phyloP scores from a whole-genome alignment of 345 rosid genomes.

The Gossypium stocksii region DNA sequence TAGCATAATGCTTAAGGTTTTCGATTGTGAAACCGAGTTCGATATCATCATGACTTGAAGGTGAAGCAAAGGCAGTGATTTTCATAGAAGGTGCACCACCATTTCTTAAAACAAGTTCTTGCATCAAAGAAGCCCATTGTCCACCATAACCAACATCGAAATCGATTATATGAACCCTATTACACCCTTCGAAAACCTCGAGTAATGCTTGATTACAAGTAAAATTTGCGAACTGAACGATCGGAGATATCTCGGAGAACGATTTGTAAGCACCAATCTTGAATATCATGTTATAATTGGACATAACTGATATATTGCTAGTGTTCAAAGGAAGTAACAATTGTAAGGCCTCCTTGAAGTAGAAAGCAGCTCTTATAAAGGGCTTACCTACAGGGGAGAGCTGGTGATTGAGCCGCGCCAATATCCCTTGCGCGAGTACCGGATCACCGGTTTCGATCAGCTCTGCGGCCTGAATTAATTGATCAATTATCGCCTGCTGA shows the following conservation, averaged over 20 bases:
- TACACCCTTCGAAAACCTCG: slow-evolving; percentile 56
- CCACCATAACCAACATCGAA: slow-evolving; percentile 87
- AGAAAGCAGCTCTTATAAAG: slow-evolving; percentile 72
- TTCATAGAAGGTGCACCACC: slow-evolving; percentile 56
- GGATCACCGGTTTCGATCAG: slow-evolving; percentile 73
- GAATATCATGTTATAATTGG: slow-evolving; percentile 18
- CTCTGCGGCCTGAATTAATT: slow-evolving; percentile 82
- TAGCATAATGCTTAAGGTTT: slow-evolving; percentile 66
- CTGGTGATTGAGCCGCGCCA: slow-evolving; percentile 99
- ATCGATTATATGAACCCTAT: slow-evolving; percentile 71
- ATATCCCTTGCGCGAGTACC: slow-evolving; percentile 99
- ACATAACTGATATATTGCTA: slow-evolving; percentile 20
- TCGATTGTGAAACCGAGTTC: slow-evolving; percentile 74
- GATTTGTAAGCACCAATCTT: slow-evolving; percentile 77
- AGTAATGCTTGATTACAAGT: slow-evolving; percentile 84
- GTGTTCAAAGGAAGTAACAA: slow-evolving; percentile 40
- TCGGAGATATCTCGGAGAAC: slow-evolving; percentile 85
- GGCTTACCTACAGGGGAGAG: slow-evolving; percentile 80
- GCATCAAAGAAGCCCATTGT: slow-evolving; percentile 93
- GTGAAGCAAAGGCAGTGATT: slow-evolving; percentile 69
- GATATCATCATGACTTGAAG: slow-evolving; percentile 44
- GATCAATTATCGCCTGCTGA: slow-evolving; percentile 66
- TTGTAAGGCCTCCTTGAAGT: slow-evolving; percentile 72
- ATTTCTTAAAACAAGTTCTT: slow-evolving; percentile 64
- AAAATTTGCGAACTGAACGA: slow-evolving; percentile 82